These are phyloP conservation scores for Prillingera fragicola DNA, from an alignment of 1,284 basidiomycete genomes.

Conservation along the genomic window DNA sequence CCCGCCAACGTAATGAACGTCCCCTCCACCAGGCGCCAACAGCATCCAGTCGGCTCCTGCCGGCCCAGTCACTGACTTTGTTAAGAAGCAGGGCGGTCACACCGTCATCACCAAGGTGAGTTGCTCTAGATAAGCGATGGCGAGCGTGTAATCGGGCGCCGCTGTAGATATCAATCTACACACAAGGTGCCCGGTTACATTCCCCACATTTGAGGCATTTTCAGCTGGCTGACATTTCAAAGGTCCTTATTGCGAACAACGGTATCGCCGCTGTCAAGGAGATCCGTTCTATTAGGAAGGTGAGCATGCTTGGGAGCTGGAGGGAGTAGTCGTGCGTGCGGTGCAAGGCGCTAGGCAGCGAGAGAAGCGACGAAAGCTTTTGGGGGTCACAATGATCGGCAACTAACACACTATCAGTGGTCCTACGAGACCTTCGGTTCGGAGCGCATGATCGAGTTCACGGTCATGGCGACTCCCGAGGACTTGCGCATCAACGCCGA, in stretches of 20 bases:
- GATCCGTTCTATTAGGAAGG: constrained; percentile 96
- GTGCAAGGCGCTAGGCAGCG: too few relatives aligned
- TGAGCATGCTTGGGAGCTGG: too few relatives aligned
- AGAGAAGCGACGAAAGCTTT: too few relatives aligned
- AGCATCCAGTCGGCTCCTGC: constrained; percentile 75
- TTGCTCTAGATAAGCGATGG: too few relatives aligned
- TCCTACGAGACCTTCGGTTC: constrained; percentile 98
- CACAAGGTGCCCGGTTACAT: too few relatives aligned
- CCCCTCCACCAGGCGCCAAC: constrained; percentile 70
- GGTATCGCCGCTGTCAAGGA: constrained; percentile 99
- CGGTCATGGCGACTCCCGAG: constrained; percentile 99
- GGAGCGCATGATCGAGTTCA: constrained; percentile 95
- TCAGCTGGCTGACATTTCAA: constrained; percentile 8
- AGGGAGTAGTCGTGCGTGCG: too few relatives aligned
- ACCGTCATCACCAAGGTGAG: constrained; percentile 96
- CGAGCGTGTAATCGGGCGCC: too few relatives aligned
- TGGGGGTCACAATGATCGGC: too few relatives aligned
- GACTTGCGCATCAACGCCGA: constrained; percentile 95
- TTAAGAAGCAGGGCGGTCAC: constrained; percentile 86
- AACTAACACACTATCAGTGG: too few relatives aligned
- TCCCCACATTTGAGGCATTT: neutral
- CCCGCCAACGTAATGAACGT: neutral
- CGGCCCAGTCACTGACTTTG: constrained; percentile 82
- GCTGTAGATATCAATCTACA: too few relatives aligned
- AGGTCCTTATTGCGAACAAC: constrained; percentile 96